phyloP scores from a whole-genome alignment of 495 filamentous ascomycete genomes.

The Aspergillus kassunensis region DNA sequence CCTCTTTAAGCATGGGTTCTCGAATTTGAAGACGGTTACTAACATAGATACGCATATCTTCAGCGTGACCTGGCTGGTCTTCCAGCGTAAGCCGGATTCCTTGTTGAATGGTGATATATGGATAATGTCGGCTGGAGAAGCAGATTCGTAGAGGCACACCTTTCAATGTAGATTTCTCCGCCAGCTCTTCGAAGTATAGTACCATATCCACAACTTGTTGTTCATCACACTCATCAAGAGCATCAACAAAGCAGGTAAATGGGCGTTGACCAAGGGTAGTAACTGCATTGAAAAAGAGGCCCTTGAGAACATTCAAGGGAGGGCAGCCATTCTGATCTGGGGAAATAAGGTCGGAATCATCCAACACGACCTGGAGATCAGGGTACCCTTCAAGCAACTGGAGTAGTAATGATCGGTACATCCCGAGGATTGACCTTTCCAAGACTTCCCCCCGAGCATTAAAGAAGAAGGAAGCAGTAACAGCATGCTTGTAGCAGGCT shows the following conservation, averaged over 20 bases:
- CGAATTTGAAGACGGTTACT: constrained; percentile 19
- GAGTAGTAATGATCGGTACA: constrained; percentile 51
- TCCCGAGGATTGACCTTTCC: constrained; percentile 48
- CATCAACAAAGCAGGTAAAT: constrained; percentile 37
- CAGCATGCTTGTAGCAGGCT: neutral
- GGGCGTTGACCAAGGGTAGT: constrained; percentile 16
- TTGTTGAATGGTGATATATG: constrained; percentile 35
- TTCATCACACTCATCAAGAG: constrained; percentile 40
- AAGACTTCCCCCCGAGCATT: constrained; percentile 44
- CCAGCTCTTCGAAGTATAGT: constrained; percentile 33
- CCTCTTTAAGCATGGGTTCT: constrained; percentile 8
- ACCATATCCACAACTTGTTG: constrained; percentile 35
- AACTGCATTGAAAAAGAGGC: constrained; percentile 19
- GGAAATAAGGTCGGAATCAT: constrained; percentile 13
- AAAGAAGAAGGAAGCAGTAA: constrained; percentile 49
- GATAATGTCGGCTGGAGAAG: constrained; percentile 51
- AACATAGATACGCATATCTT: constrained; percentile 25
- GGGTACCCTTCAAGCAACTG: constrained; percentile 30
- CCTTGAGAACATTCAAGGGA: constrained; percentile 20
- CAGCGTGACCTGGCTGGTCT: constrained; percentile 24
- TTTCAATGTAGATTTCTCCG: constrained; percentile 13
- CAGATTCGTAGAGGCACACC: constrained; percentile 27
- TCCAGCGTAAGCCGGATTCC: constrained; percentile 28
- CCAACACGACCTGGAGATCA: constrained; percentile 23
- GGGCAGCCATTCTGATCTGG: constrained; percentile 3